Conservation (phyloP, 2,329 filamentous ascomycete species). For the Chalaropsis thielavioides region DNA sequence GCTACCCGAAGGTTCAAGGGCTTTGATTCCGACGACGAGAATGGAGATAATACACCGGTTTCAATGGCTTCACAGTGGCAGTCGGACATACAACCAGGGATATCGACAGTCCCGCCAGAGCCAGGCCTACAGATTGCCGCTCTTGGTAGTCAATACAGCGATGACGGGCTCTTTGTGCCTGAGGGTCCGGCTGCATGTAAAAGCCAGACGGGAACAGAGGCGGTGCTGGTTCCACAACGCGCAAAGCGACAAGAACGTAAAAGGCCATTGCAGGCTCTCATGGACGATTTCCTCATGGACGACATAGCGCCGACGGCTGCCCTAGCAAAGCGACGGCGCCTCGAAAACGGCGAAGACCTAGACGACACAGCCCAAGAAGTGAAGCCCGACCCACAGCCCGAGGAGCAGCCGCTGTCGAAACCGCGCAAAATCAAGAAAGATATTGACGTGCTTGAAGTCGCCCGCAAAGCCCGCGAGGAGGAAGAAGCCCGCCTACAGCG, state of each 20-base stretch:
- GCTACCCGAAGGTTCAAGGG: constrained; percentile 52
- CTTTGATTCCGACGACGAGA: constrained; percentile 42
- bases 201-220: constrained; percentile 19
- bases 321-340: constrained; percentile 62
- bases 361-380: not conserved
- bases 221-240: constrained; percentile 20
- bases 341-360: constrained; percentile 42
- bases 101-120: constrained; percentile 15
- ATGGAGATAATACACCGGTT: constrained; percentile 25
- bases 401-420: constrained; percentile 23
- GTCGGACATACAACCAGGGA: constrained; percentile 1
- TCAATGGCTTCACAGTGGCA: not conserved
- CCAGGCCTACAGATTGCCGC: constrained; percentile 7
- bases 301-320: constrained; percentile 62
- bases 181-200: constrained; percentile 27
- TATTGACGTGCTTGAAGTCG: constrained; percentile 54
- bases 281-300: constrained; percentile 43
- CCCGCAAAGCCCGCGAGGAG: constrained; percentile 44
- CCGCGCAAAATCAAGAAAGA: constrained; percentile 41
- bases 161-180: constrained; percentile 42
- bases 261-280: constrained; percentile 31
- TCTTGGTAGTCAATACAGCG: constrained; percentile 22
- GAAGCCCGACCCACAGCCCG: constrained; percentile 23
- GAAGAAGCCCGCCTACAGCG: constrained; percentile 49
- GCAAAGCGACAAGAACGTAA: constrained; percentile 29